phyloP scores from a whole-genome alignment of 441 rosid genomes.

The Flueggea neowawraea region DNA sequence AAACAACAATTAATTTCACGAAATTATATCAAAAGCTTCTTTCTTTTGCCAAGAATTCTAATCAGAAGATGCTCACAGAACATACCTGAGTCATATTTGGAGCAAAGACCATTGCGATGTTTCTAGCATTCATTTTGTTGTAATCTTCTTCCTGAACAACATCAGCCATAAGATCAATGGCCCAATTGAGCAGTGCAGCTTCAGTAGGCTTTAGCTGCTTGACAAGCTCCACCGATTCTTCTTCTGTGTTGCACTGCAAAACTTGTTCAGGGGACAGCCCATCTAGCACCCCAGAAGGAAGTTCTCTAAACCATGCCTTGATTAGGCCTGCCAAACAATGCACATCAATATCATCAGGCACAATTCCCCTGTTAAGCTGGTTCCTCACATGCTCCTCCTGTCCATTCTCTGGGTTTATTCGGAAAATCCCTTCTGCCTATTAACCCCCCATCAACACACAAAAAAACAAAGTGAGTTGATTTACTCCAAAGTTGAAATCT shows the following conservation, averaged over 20 bases:
- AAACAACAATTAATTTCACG: not conserved
- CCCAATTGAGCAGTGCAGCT: conserved; percentile 77
- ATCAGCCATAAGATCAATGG: conserved; percentile 88
- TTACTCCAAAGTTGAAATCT: too few species aligned
- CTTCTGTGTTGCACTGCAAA: conserved; percentile 82
- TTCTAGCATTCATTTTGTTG: conserved; percentile 88
- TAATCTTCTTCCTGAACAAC: conserved; percentile 69
- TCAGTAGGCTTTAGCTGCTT: conserved; percentile 70
- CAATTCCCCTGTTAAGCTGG: conserved; percentile 69
- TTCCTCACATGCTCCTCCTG: conserved; percentile 80
- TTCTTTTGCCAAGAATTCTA: too few species aligned
- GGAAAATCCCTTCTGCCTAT: conserved; percentile 85
- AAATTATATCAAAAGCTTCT: too few species aligned
- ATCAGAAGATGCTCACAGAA: not conserved
- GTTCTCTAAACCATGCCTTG: conserved; percentile 94
- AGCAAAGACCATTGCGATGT: conserved; percentile 90
- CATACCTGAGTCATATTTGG: conserved; percentile 92
- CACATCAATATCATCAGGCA: conserved; percentile 67
- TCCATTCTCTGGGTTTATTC: conserved; percentile 78
- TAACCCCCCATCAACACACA: not conserved
- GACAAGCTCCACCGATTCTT: conserved; percentile 66
- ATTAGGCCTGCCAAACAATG: conserved; percentile 89
- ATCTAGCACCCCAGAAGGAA: conserved; percentile 77
- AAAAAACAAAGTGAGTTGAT: too few species aligned
- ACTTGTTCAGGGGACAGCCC: conserved; percentile 77